Evolutionary conservation across 1,284 basidiomycete genomes (phyloP).

Genomic region (Exsudoporus floridanus): DNA sequence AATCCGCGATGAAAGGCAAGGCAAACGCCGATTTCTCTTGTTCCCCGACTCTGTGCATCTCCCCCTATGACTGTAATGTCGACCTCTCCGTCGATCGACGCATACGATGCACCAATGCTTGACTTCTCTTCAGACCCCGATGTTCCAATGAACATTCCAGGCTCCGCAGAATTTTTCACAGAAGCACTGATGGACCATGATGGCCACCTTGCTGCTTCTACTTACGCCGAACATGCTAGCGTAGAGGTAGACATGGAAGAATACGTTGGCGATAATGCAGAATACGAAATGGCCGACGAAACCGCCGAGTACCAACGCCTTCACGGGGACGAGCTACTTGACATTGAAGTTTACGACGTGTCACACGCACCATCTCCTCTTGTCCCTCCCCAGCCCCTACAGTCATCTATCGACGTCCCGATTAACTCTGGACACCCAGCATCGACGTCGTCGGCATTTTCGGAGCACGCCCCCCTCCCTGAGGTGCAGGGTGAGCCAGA

Average conservation of each 20-base stretch:
- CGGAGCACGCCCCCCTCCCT: slow-evolving; percentile 11
- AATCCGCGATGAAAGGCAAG: slow-evolving; percentile 14
- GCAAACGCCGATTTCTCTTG: slow-evolving; percentile 21
- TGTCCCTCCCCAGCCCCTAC: slow-evolving; percentile 17
- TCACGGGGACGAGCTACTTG: slow-evolving; percentile 41
- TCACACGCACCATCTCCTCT: slow-evolving; percentile 39
- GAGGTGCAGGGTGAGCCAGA: slow-evolving; percentile 6
- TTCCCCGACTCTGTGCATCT: slow-evolving; percentile 16
- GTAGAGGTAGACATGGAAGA: slow-evolving; percentile 74
- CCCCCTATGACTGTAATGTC: slow-evolving; percentile 27
- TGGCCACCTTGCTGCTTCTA: slow-evolving; percentile 29
- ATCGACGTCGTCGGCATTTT: background rate
- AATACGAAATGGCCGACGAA: slow-evolving; percentile 70
- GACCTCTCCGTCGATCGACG: slow-evolving; percentile 43
- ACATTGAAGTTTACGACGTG: slow-evolving; percentile 64
- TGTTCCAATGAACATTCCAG: slow-evolving; percentile 56
- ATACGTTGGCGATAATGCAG: slow-evolving; percentile 52
- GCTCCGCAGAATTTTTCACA: slow-evolving; percentile 51
- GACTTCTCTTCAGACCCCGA: slow-evolving; percentile 64
- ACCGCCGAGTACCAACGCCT: slow-evolving; percentile 32
- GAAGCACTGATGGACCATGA: slow-evolving; percentile 67
- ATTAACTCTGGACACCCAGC: slow-evolving; percentile 17
- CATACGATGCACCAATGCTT: slow-evolving; percentile 66
- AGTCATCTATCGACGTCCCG: slow-evolving; percentile 16
- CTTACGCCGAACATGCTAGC: slow-evolving; percentile 40